A percentile compares a stretch with the other conserved stretches of the same genome.
phyloP scores from a whole-genome alignment of 805 yeast genomes.

The Myxozyma geophila region DNA sequence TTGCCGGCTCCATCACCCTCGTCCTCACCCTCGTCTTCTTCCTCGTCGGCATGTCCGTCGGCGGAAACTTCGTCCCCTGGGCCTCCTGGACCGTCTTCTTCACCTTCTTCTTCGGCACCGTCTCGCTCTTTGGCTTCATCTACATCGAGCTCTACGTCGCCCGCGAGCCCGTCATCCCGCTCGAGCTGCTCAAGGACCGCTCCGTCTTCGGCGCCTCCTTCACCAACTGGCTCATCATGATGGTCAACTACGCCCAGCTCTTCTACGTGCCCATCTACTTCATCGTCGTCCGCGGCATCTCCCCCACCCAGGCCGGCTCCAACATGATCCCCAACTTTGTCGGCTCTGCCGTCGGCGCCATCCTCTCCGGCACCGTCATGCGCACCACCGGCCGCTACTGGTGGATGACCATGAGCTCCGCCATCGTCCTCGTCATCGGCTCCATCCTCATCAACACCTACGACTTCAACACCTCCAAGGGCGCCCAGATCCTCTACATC shows the following conservation, averaged over 20 bases:
- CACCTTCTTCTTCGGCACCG: constrained; percentile 46
- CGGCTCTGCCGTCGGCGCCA: constrained; percentile 69
- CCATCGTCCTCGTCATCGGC: constrained; percentile 23
- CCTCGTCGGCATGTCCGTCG: constrained; percentile 68
- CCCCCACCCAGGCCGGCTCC: constrained; percentile 62
- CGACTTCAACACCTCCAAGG: constrained; percentile 21
- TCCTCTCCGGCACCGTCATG: constrained; percentile 69
- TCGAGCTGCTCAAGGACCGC: constrained; percentile 57
- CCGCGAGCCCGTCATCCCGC: constrained; percentile 69
- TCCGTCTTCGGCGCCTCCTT: constrained; percentile 69
- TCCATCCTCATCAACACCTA: constrained; percentile 25
- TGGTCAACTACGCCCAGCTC: constrained; percentile 65
- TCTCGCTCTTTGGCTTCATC: constrained; percentile 50
- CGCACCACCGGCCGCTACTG: constrained; percentile 57
- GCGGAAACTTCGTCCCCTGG: constrained; percentile 61
- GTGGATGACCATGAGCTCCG: constrained; percentile 38
- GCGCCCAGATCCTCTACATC: constrained; percentile 37
- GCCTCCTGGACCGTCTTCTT: constrained; percentile 50
- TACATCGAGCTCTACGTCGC: constrained; percentile 58
- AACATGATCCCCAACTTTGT: constrained; percentile 60
- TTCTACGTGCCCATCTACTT: constrained; percentile 75
- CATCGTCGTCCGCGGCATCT: constrained; percentile 56
- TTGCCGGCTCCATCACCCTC: constrained; percentile 62
- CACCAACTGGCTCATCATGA: constrained; percentile 72
- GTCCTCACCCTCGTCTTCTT: constrained; percentile 62